Evolutionary conservation across 169 alveolate genomes (phyloP).

Genomic region (Blepharisma undulans): DNA sequence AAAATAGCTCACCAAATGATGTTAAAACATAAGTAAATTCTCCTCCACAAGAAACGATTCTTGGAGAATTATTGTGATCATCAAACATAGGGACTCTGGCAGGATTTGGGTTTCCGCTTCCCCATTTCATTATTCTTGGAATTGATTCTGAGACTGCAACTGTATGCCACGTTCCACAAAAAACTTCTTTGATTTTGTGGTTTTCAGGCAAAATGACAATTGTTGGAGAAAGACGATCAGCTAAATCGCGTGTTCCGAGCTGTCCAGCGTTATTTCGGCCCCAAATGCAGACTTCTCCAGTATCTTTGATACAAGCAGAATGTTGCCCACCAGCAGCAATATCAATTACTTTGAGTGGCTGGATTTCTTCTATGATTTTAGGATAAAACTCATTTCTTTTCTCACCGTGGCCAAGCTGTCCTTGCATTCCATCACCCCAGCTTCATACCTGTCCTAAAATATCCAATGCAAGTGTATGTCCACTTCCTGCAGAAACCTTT

Average conservation of each 20-base stretch:
- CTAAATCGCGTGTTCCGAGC: slow-evolving; percentile 8
- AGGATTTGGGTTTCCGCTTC: not conserved
- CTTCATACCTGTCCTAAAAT: slow-evolving; percentile 7
- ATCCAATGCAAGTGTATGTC: slow-evolving; percentile 16
- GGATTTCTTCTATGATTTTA: not conserved
- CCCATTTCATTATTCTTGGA: not conserved
- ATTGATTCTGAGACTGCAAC: not conserved
- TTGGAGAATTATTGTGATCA: not conserved
- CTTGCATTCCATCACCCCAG: slow-evolving; percentile 21
- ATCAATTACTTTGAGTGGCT: slow-evolving; percentile 1
- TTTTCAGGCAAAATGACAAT: not conserved
- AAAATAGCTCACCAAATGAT: not conserved
- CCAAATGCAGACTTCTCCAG: slow-evolving; percentile 31
- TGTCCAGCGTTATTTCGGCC: slow-evolving; percentile 40
- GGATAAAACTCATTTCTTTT: not conserved
- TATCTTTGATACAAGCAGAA: slow-evolving; percentile 28
- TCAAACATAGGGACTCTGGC: not conserved
- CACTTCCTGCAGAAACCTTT: slow-evolving; percentile 18
- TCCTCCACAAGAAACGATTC: slow-evolving; percentile 1
- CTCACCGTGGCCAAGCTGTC: slow-evolving; percentile 14
- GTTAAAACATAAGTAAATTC: not conserved
- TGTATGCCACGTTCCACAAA: slow-evolving; percentile 23
- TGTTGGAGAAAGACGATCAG: not conserved
- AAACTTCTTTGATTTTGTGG: not conserved
- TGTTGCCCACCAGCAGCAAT: slow-evolving; percentile 43